Base-by-base conservation (phyloP, 192 early-diverging fungal genomes). In the Pilobolus umbonatus region DNA sequence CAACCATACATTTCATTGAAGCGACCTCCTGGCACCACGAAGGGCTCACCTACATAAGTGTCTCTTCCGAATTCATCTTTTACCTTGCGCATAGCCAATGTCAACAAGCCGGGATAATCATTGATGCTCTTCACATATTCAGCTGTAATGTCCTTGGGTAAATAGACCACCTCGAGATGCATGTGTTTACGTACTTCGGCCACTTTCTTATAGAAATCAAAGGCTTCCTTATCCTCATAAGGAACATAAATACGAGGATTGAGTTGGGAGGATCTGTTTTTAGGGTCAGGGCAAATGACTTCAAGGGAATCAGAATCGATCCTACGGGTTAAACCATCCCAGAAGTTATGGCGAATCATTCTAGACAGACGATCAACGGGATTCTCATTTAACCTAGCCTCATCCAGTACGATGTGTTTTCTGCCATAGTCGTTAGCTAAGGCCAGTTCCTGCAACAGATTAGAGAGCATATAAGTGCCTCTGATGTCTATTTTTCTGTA, bases 1-100 rank as follows among this genome's bases (percentile, higher is more conserved):
- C 96, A 98, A 0, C 94, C 95, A 69, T 99, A 99, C 86, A 94
- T 95, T 72, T 99, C 96, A 71, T 98, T 99, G 77, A 98, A 99
- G 1, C 96, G 83, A 12, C 96, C 96, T 14, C 96, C 96, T 0
- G 95, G 96, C 0, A 99, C 95, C 1, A 96, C 88, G 64, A 98
- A 98, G 0, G 93, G 91, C 29, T 93, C 85, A 28, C 88, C 88
- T 31, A 76, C 69, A 48, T 85, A 70, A 3, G 72, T 79, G 10
- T 73, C 64, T 8, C 75, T 81, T 22, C 73, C 62, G 22, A 22
- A 21, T 39, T 71, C 77, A 43, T 82, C 80, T 31, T 73, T 38
- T 14, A 68, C 56, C 57, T 62, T 72, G 15, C 68, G 71, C 74
- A 93, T 81, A 0, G 81, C 92, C 42, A 98, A 75, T 9, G 94